Conservation (phyloP, 495 filamentous ascomycete genomes). For the Aspergillus hancockii region DNA sequence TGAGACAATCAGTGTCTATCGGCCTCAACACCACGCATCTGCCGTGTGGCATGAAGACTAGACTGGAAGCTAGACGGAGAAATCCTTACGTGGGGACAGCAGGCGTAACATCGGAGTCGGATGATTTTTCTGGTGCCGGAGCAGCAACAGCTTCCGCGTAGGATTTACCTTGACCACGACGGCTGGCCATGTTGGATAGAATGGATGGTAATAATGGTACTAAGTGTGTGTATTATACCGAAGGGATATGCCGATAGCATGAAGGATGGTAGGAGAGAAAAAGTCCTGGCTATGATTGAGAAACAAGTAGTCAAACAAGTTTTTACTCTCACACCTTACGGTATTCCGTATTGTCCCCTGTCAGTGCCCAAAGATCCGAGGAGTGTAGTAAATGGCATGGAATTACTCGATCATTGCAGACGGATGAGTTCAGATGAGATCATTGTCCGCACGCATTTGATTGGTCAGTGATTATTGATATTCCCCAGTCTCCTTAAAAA, state of each 20-base stretch:
- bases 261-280: not conserved
- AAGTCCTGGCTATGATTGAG: not conserved
- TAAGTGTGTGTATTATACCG: not conserved
- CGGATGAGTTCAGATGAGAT: not conserved
- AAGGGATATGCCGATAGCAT: not conserved
- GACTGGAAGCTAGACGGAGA: conserved; percentile 15
- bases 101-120: conserved; percentile 53
- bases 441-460: not conserved
- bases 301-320: too few species aligned
- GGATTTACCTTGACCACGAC: conserved; percentile 35
- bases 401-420: not conserved
- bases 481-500: not conserved
- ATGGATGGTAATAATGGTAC: not conserved
- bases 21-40: conserved; percentile 1
- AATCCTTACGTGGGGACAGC: conserved; percentile 70
- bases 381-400: not conserved
- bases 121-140: conserved; percentile 21
- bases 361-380: not conserved
- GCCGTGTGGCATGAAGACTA: conserved; percentile 15
- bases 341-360: not conserved
- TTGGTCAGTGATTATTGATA: not conserved
- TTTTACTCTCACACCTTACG: not conserved
- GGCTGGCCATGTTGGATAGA: conserved; percentile 32
- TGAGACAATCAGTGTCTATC: not conserved
- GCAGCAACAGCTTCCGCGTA: conserved; percentile 35